Conservation (phyloP, 2,329 filamentous ascomycete genomes). For the Sporothrix inflata region DNA sequence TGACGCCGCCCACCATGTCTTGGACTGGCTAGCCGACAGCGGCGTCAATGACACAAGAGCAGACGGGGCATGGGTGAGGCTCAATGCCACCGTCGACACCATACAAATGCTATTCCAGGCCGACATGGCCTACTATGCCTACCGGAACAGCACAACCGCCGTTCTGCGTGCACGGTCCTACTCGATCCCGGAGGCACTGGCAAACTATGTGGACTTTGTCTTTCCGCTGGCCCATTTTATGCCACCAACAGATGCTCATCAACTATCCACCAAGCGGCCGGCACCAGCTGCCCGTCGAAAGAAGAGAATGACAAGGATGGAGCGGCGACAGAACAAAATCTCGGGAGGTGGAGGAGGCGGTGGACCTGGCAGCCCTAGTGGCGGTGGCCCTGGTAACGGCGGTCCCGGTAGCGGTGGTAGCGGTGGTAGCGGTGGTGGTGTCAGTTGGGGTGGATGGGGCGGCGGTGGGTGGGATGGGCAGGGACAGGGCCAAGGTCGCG, state of each 20-base stretch:
- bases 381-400: neutral
- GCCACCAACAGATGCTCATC: slow-evolving; percentile 40
- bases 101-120: slow-evolving; percentile 49
- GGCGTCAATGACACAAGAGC: slow-evolving; percentile 42
- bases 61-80: slow-evolving; percentile 49
- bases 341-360: neutral
- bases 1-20: slow-evolving; percentile 43
- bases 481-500: slow-evolving; percentile 27
- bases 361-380: neutral
- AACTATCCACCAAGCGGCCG: neutral
- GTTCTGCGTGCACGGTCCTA: slow-evolving; percentile 52
- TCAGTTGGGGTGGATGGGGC: neutral
- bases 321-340: neutral
- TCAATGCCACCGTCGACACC: slow-evolving; percentile 46
- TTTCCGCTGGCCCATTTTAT: slow-evolving; percentile 56
- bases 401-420: neutral
- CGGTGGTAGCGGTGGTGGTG: neutral
- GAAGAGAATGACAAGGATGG: neutral
- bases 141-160: slow-evolving; percentile 38
- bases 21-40: slow-evolving; percentile 48
- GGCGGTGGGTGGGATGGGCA: neutral
- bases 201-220: slow-evolving; percentile 49
- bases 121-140: slow-evolving; percentile 48
- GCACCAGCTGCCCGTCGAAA: neutral
- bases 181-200: slow-evolving; percentile 47